Evolutionary conservation across 148 eudicot genomes (phyloP).

Genomic region (Silene latifolia): DNA sequence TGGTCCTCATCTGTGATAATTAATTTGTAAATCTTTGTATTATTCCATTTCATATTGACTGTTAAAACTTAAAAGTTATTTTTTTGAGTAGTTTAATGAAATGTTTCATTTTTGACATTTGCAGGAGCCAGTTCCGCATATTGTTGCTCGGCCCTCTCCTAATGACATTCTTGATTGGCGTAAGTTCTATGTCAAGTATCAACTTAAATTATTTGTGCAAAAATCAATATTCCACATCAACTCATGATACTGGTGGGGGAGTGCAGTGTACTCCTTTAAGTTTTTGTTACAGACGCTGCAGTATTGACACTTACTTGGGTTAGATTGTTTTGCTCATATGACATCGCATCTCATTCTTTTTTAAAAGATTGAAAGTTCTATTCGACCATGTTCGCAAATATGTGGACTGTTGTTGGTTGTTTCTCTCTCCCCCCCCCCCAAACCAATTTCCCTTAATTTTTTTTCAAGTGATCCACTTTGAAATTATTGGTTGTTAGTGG

Average conservation of each 20-base stretch:
- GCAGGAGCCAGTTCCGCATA: constrained; percentile 89
- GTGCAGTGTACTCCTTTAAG: neutral
- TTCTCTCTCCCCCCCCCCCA: neutral
- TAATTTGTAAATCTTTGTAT: neutral
- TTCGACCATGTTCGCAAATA: neutral
- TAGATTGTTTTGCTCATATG: neutral
- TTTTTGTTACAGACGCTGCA: neutral
- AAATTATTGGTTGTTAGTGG: no score
- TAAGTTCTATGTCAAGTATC: constrained; percentile 42
- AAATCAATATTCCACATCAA: neutral
- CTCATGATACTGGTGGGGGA: neutral
- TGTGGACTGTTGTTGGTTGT: neutral
- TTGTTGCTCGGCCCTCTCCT: constrained; percentile 82
- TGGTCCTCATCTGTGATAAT: no score
- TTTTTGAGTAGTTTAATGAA: neutral
- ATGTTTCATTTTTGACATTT: constrained; percentile 19
- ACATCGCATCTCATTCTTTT: neutral
- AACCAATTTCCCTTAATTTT: no score
- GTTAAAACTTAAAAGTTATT: neutral
- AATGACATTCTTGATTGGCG: constrained; percentile 98
- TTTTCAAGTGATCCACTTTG: no score
- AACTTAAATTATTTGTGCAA: neutral
- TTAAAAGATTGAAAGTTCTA: neutral
- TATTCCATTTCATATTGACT: neutral
- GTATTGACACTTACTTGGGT: neutral